These are phyloP conservation scores for Tetracladium maxilliforme DNA, from an alignment of 2,329 filamentous ascomycete species.

Conservation along the genomic window DNA sequence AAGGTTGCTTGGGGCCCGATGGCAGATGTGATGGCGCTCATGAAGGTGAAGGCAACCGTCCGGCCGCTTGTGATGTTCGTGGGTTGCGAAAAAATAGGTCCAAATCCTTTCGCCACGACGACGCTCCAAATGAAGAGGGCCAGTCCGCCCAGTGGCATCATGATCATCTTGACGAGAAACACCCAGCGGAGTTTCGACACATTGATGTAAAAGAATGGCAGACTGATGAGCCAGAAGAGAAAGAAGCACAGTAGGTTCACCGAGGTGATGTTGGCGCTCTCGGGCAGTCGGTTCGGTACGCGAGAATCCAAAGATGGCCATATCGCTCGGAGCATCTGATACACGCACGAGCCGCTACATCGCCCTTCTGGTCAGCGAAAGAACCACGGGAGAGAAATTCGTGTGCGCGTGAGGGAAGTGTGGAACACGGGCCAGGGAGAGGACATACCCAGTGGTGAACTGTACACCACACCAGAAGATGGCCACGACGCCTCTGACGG, in stretches of 20 bases:
- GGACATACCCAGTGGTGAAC: too few species aligned
- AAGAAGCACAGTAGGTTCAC: slow-evolving; percentile 41
- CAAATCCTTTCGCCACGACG: slow-evolving; percentile 8
- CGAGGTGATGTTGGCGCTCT: slow-evolving; percentile 33
- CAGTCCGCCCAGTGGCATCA: slow-evolving; percentile 9
- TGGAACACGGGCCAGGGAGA: too few species aligned
- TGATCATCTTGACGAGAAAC: slow-evolving; percentile 30
- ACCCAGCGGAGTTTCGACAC: slow-evolving; percentile 28
- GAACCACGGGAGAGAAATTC: too few species aligned
- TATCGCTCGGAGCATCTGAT: slow-evolving; percentile 24
- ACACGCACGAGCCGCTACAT: too few species aligned
- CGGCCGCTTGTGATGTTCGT: slow-evolving; percentile 10
- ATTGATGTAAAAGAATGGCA: slow-evolving; percentile 33
- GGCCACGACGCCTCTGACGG: slow-evolving; percentile 18
- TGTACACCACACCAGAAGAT: slow-evolving; percentile 14
- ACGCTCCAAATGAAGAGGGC: slow-evolving; percentile 10
- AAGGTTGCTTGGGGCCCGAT: slow-evolving; percentile 15
- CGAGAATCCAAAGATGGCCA: slow-evolving; percentile 36
- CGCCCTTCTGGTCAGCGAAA: too few species aligned
- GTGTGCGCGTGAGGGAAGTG: too few species aligned
- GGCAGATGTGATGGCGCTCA: slow-evolving; percentile 13
- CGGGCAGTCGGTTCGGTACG: slow-evolving; percentile 33
- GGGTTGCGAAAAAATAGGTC: slow-evolving; percentile 9
- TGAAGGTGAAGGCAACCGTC: slow-evolving; percentile 12
- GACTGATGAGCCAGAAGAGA: slow-evolving; percentile 20